A percentile compares a stretch with the other conserved stretches of the same genome.
Evolutionary conservation across 1,139 yeast genomes (phyloP).

Genomic region (Pichia sp.): DNA sequence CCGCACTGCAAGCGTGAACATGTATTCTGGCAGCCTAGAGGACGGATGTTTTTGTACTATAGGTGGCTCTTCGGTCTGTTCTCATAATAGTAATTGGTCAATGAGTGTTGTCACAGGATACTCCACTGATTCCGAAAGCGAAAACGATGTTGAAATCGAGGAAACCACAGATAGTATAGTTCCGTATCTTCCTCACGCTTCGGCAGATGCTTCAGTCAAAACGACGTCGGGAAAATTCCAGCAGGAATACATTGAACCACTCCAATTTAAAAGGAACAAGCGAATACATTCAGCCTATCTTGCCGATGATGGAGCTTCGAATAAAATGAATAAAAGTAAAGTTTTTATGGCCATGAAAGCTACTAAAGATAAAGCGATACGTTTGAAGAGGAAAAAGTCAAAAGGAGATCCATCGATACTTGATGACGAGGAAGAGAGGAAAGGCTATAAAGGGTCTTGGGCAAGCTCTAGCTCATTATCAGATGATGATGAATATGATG

Average conservation of each 20-base stretch:
- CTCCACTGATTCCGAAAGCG: constrained; percentile 13
- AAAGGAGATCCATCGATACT: constrained; percentile 36
- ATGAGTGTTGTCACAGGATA: constrained; percentile 15
- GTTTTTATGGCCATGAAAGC: constrained; percentile 17
- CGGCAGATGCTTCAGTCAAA: constrained; percentile 17
- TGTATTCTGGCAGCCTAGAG: no score
- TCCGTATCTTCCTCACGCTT: not conserved
- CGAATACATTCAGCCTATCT: constrained; percentile 29
- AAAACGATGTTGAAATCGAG: not conserved
- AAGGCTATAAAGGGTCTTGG: constrained; percentile 57
- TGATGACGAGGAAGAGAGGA: constrained; percentile 37
- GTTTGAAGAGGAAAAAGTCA: constrained; percentile 25
- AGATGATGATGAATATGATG: constrained; percentile 14
- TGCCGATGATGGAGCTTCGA: not conserved
- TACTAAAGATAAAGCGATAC: constrained; percentile 22
- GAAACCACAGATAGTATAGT: not conserved
- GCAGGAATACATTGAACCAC: constrained; percentile 38
- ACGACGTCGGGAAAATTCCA: constrained; percentile 38
- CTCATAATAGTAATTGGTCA: not conserved
- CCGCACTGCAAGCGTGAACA: no score
- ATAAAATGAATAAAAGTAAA: constrained; percentile 14
- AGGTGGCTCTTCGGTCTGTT: no score
- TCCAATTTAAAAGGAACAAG: constrained; percentile 40
- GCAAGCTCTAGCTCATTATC: constrained; percentile 33
- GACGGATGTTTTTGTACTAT: no score